Evolutionary conservation across 345 rosid species (phyloP).

Genomic region (Eucalyptus cloeziana): DNA sequence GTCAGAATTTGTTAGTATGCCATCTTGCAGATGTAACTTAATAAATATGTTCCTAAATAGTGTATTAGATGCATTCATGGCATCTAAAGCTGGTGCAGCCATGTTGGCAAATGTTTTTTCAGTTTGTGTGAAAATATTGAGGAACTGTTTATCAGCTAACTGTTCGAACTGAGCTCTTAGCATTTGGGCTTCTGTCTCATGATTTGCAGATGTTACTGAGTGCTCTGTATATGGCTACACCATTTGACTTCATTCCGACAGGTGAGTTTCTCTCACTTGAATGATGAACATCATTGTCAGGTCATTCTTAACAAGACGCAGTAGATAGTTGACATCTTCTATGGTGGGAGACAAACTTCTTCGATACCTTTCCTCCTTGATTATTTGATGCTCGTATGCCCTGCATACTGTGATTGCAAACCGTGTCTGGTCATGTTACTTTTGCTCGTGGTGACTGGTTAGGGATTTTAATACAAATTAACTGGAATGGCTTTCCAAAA

Average conservation of each 20-base stretch:
- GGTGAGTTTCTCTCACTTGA: constrained; percentile 17
- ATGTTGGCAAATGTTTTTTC: background rate
- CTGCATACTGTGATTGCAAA: background rate
- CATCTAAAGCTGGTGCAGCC: background rate
- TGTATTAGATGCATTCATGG: background rate
- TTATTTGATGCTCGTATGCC: background rate
- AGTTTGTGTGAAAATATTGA: background rate
- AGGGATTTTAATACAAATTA: background rate
- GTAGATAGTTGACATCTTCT: background rate
- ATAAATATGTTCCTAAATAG: background rate
- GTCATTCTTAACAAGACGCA: background rate
- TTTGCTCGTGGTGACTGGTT: background rate
- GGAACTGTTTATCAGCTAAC: background rate
- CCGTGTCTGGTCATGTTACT: background rate
- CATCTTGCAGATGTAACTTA: background rate
- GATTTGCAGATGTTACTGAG: constrained; percentile 52
- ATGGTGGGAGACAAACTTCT: background rate
- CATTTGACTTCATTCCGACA: constrained; percentile 60
- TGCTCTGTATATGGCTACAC: constrained; percentile 46
- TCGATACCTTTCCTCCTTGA: background rate
- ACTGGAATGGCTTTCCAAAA: background rate
- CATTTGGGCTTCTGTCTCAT: background rate
- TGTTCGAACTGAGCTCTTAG: background rate
- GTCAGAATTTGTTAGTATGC: background rate
- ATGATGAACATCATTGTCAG: background rate